Base-by-base conservation (phyloP, 169 alveolate genomes). In the Plasmodium billcollinsi region DNA sequence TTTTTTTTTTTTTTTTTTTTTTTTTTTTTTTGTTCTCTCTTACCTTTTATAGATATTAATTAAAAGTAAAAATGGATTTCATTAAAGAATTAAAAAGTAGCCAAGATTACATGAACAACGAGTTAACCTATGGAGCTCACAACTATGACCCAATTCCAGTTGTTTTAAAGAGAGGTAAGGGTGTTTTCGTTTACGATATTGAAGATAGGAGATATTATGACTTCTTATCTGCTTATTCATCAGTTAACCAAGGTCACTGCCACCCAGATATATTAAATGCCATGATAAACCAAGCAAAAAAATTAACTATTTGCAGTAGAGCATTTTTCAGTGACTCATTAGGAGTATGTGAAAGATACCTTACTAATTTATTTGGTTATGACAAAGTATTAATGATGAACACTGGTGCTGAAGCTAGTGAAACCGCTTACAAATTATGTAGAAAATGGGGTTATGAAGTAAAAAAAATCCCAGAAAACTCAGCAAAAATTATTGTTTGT, bases 391-490 rank as follows among this genome's bases (percentile, higher is more conserved):
- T 97, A 50, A 97, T 97, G 52, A 96, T 97, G 98, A 98, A 96
- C 86, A 94, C 98, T 0, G 99, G 99, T 63, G 98, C 96, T 0
- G 98, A 95, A 74, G 98, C 98, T 5, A 97, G 97, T 26, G 99
- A 98, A 89, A 94, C 98, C 1, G 98, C 99, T 39, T 92, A 96
- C 62, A 98, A 98, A 90, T 74, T 97, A 21, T 97, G 98, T 3
- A 96, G 99, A 73, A 95, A 98, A 88, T 98, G 99, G 99, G 99
- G 97, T 9, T 98, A 98, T 88, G 97, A 93, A 18, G 96, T 94
- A 59, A 98, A 98, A 92, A 96, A 96, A 24, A 94, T 96, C 24
- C 97, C 97, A 3, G 95, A 95, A 50, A 90, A 96, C 88, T 7
- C 83, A 73, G 99, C 99, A 1, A 88, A 91, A 54, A 93, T 97